Evolutionary conservation across 176 grass and related monocot genomes (phyloP), one percentile per base, ranked within the genome.

Genomic region (Oryza coarctata): DNA sequence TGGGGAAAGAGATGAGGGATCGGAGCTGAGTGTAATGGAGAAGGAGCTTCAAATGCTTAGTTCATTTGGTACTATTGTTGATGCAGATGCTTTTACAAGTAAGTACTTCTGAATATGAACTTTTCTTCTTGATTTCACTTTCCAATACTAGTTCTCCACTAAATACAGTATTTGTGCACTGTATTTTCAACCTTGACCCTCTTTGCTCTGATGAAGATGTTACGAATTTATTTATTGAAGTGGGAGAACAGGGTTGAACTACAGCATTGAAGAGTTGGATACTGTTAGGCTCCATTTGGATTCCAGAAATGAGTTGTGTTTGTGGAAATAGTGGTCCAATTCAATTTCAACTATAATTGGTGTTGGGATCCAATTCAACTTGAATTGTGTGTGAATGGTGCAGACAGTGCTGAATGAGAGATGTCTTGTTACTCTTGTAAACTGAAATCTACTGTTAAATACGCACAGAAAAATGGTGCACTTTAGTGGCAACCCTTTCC

Each of bases 1-100:
- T 26, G 49, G 38, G 65, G 39, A 6, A 63, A 58, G 70, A 58
- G 79, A 94, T 29, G 79, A 83, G 38, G 40, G 12, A 71, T 49
- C 78, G 68, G 82, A 77, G 73, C 68, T 63, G 76, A 85, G 26
- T 91, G 84, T 80, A 84, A 70, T 83, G 65, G 86, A 86, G 64
- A 88, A 89, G 85, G 87, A 86, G 78, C 80, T 96, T 71, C 77
- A 83, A 78, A 86, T 90, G 77, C 89, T 80, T 49, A 90, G 69
- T n/a, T 87, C 80, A 34, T 87, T 86, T 90, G 84, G 77, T 47
- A 78, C 28, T 38, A 35, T 27, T 64, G 84, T 26, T 75, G 83
- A 73, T 74, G 55, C 58, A 47, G 63, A 41, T n/a, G 50, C 31
- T 60, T 17, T 20, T 75, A 76, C 39, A 9, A 44, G 88, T 87